phyloP scores from a whole-genome alignment of 768 basidiomycete genomes.

The Panellus pusillus region DNA sequence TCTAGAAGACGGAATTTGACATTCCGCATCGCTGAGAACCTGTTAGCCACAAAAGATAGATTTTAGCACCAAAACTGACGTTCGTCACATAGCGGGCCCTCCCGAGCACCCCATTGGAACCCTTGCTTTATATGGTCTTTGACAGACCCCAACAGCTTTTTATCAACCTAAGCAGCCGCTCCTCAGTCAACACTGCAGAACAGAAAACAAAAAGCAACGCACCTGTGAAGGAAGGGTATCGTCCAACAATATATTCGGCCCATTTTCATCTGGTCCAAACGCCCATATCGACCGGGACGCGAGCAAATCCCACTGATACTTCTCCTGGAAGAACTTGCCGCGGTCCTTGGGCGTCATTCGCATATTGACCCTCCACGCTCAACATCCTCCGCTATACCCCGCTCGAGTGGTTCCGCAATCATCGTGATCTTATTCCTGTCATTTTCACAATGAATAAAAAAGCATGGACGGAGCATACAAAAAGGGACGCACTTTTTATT shows the following conservation, averaged over 20 bases:
- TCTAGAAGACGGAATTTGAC: slow-evolving; percentile 97
- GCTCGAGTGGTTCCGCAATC: slow-evolving; percentile 97
- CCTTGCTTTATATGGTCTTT: slow-evolving; percentile 98
- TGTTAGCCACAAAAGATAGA: slow-evolving; percentile 3
- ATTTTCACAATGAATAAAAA: slow-evolving; percentile 19
- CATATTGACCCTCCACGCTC: slow-evolving; percentile 92
- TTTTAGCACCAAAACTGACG: slow-evolving; percentile 59
- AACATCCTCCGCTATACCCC: slow-evolving; percentile 94
- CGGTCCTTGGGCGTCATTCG: slow-evolving; percentile 94
- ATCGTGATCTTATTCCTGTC: slow-evolving; percentile 94
- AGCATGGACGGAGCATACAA: neutral
- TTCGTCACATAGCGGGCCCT: slow-evolving; percentile 97
- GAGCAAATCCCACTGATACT: slow-evolving; percentile 97
- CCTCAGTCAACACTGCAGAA: slow-evolving; percentile 1
- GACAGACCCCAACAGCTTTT: slow-evolving; percentile 84
- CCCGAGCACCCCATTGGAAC: slow-evolving; percentile 98
- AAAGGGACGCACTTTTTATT: slow-evolving; percentile 86
- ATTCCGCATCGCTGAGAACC: slow-evolving; percentile 83
- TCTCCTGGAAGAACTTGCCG: slow-evolving; percentile 94
- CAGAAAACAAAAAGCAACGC: slow-evolving; percentile 17
- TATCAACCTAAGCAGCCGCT: slow-evolving; percentile 66
- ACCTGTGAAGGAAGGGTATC: slow-evolving; percentile 96
- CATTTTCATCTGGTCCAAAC: slow-evolving; percentile 95
- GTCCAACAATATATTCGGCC: slow-evolving; percentile 90
- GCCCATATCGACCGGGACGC: slow-evolving; percentile 99